phyloP scores from a whole-genome alignment of 441 rosid species.

The Erodium chrysanthum region DNA sequence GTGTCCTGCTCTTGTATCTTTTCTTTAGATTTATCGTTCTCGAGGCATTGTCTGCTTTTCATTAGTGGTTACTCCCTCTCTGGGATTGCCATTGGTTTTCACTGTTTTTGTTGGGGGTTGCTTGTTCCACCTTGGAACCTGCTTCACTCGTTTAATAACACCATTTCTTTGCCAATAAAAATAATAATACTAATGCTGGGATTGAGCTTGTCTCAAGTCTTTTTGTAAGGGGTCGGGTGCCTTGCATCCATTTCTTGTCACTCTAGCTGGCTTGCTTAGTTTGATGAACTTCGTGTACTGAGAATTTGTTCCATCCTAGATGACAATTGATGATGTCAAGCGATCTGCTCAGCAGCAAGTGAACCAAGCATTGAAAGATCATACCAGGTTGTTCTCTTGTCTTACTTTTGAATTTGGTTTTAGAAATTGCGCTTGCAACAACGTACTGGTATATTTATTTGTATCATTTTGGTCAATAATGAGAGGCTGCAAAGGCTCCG shows the following conservation, averaged over 20 bases:
- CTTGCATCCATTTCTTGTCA: neutral
- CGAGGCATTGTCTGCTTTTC: no score
- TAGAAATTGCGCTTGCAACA: neutral
- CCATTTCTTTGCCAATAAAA: no score
- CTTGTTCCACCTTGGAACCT: no score
- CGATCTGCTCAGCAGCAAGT: slow-evolving; percentile 97
- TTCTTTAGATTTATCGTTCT: no score
- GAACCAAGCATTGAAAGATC: slow-evolving; percentile 85
- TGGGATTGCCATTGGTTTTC: no score
- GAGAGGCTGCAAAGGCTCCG: neutral
- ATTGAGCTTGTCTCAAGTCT: neutral
- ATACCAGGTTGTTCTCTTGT: slow-evolving; percentile 52
- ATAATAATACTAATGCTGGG: no score
- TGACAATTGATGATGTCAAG: slow-evolving; percentile 93
- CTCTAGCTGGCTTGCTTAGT: slow-evolving; percentile 16
- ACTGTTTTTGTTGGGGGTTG: no score
- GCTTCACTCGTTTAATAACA: no score
- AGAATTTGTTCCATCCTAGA: slow-evolving; percentile 23
- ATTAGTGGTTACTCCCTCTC: no score
- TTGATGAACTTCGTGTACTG: slow-evolving; percentile 8
- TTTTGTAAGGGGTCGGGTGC: neutral
- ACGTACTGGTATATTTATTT: neutral
- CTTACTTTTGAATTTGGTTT: slow-evolving; percentile 1
- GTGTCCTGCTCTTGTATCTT: no score
- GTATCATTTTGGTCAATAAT: neutral